Evolutionary conservation across 768 basidiomycete genomes (phyloP).

Genomic region (Bullera alba): DNA sequence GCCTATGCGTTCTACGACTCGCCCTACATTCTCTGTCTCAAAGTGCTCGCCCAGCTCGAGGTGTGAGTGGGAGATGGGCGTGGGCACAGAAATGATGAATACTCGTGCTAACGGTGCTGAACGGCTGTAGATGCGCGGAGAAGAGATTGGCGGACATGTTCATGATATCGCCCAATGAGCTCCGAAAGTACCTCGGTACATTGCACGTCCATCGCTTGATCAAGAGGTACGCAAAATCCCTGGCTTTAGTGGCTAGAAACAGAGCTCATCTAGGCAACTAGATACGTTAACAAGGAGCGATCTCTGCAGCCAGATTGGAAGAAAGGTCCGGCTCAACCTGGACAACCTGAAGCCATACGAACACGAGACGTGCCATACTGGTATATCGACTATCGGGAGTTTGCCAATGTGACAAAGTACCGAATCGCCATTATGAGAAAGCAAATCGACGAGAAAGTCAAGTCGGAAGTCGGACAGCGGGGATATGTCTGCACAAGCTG

Average conservation of each 20-base stretch:
- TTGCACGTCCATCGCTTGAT: conserved; percentile 38
- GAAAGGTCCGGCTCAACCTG: conserved; percentile 8
- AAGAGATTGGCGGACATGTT: conserved; percentile 22
- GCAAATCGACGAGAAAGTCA: conserved; percentile 77
- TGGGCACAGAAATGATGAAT: background rate
- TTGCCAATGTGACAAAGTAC: conserved; percentile 98
- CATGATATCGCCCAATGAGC: conserved; percentile 24
- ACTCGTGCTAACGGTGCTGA: too few species aligned
- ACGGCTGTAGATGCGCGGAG: conserved; percentile 21
- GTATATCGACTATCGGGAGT: conserved; percentile 90
- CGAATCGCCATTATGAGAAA: conserved; percentile 85
- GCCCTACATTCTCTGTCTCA: conserved; percentile 82
- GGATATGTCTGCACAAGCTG: conserved; percentile 95
- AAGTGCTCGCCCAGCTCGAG: conserved; percentile 83
- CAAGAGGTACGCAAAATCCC: conserved; percentile 26
- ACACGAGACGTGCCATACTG: conserved; percentile 86
- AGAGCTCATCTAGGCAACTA: conserved; percentile 6
- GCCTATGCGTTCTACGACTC: conserved; percentile 91
- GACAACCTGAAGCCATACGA: conserved; percentile 47
- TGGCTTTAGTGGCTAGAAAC: background rate
- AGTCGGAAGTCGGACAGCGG: conserved; percentile 94
- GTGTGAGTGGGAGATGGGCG: conserved; percentile 63
- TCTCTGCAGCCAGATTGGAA: background rate
- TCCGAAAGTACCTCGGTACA: conserved; percentile 41
- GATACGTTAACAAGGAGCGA: conserved; percentile 36